Evolutionary conservation across 2,329 filamentous ascomycete species (phyloP), one percentile per base, ranked within the genome.

Genomic region (Aspergillus sp.): DNA sequence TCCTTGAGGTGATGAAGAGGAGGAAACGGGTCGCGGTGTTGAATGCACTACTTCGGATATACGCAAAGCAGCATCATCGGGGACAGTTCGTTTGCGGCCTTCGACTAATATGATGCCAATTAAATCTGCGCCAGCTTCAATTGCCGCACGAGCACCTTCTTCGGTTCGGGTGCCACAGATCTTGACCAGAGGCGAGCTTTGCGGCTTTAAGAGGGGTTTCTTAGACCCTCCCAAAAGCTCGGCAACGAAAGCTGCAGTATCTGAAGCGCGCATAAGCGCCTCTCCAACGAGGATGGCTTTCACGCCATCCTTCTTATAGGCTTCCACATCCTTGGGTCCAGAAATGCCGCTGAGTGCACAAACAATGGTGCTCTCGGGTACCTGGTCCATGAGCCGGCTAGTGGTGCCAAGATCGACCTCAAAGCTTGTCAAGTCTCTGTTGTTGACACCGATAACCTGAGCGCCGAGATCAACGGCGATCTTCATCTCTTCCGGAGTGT

Each of bases 311-410:
- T 89, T 89, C 74, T 92, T 89, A 77, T 96, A 97, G 64, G 91
- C 89, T 64, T 91, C 82, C 6, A 99, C 94, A 75, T 99, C 95
- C 61, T 93, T 86, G 31, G 95, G 87, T 0, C 90, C 91, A 66
- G 92, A 92, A 69, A 99, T 99, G 51, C 95, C 95, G 74, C 94
- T 98, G 38, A 99, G 84, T 9, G 95, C 96, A 75, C 93, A 97
- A 30, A 99, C 89, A 63, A 97, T 89, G 3, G 93, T 96, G 59
- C 88, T 90, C 65, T 91, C 86, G 2, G 93, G 90, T 3, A 97
- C 93, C 80, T 94, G 89, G 71, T 89, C 89, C 78, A 96, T 91
- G 53, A 99, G 81, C 25, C 94, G 89, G 72, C 91, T 93, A 1
- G 94, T 97, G 0, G 94, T 99, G 64, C 91, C 89, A 65, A 99